Base-by-base conservation (phyloP, 495 filamentous ascomycete species). In the Penicillium steckii region DNA sequence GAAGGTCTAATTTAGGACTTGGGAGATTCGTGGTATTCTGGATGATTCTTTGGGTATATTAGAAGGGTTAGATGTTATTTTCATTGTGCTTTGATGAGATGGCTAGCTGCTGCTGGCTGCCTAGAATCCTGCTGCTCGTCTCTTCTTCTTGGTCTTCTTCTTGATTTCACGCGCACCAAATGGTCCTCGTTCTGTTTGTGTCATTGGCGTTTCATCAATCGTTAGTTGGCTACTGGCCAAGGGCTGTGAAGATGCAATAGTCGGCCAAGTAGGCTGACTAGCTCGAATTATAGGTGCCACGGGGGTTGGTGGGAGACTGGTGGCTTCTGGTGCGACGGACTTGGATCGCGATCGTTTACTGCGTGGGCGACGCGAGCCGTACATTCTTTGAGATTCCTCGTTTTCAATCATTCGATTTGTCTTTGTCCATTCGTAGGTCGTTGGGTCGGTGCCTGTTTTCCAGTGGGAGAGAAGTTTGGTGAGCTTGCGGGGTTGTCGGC, bases 251-350 rank as follows among this genome's bases (percentile, higher is more conserved):
- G 59, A 41, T 4, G 35, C 22, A 13, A 62, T 64, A 10, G 56
- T 63, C 9, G 56, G 46, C 41, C 79, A 76, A 50, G 75, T 79
- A 50, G 75, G 68, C 44, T 78, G 76, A 58, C 69, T 80, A 32
- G 60, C 49, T 32, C 64, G 60, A 18, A 65, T 52, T 8, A 47
- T 46, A 25, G 62, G 63, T 9, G 57, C 56, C 23, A 58, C 50
- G 10, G 71, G 66, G 13, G 70, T 64, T 12, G 53, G 56, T 1
- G 65, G 59, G 17, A 59, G 55, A 32, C 48, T 40, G 48, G 64
- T 56, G 4, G 62, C 52, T 33, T 60, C 57, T 24, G 56, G 48
- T 37, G 47, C 24, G 27, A 23, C 43, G 40, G 22, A 41, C 38
- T 61, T 55, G 7, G 50, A 46, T 12, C 49, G 56, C 8, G 50